Evolutionary conservation across 495 filamentous ascomycete genomes (phyloP), one percentile per base, ranked within the genome.

Genomic region (Usnea hakonensis): DNA sequence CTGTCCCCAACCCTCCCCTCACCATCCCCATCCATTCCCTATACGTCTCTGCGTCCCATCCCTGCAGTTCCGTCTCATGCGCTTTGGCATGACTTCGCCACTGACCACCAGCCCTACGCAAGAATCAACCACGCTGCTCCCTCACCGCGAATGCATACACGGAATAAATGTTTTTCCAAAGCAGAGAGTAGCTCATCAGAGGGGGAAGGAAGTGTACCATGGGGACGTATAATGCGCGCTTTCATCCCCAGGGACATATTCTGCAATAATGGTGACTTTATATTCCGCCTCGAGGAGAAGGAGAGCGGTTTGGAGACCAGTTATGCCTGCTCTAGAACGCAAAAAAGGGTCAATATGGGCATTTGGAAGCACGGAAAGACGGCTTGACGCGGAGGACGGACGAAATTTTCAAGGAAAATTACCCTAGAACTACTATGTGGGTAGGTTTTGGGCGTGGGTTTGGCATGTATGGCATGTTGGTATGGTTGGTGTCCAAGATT

Each of bases 261-360:
- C 69, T 2, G 78, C 78, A 19, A 80, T 64, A 33, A 81, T 67
- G 0, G 75, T 78, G 40, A 79, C 77, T 5, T 61, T 40, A 52
- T 77, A 75, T 4, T 73, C 74, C 21, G 66, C 69, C 60, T 75
- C 68, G 2, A 77, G 75, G 14, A 81, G 72, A 26, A 64, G 68
- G 26, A 77, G 58, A 26, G 79, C 75, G 5, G 78, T 76, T 62
- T 80, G 77, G 3, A 81, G 71, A 46, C 78, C 79, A 14, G 73
- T 78, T 38, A 81, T 74, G 10, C 78, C 78, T 5, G 79, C 78
- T 23, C 78, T 73, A 28, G 63, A 46, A 36, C 0, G 8, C 7
- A 16, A 21, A 19, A 28, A 5, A 23, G 23, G 3, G 33, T 50
- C 28, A 52, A 26, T 38, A 16, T 8, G 7, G 23, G 35, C 17